phyloP scores from a whole-genome alignment of 2,329 filamentous ascomycete species.

The Zasmidium angulare region DNA sequence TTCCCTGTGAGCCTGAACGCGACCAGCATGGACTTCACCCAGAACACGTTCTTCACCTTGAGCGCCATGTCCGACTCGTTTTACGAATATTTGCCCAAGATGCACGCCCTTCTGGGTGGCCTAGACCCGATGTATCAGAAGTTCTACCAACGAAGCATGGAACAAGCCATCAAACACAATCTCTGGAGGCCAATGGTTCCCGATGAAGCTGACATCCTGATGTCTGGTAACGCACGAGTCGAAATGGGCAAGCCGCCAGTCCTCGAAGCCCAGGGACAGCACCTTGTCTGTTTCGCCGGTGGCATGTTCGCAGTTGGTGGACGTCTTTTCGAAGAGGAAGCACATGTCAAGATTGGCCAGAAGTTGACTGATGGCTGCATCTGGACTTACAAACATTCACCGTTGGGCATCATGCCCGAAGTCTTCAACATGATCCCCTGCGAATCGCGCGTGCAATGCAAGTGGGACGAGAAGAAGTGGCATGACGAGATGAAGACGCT shows the following conservation, averaged over 20 bases:
- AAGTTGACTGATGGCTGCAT: conserved; percentile 62
- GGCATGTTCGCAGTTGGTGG: conserved; percentile 63
- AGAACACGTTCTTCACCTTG: conserved; percentile 39
- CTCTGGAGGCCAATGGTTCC: conserved; percentile 53
- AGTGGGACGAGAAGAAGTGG: conserved; percentile 57
- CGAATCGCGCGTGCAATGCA: conserved; percentile 42
- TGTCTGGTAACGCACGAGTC: conserved; percentile 45
- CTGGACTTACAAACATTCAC: conserved; percentile 60
- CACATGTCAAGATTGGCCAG: conserved; percentile 56
- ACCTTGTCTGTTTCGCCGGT: conserved; percentile 61
- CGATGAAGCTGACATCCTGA: conserved; percentile 47
- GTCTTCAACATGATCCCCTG: conserved; percentile 56
- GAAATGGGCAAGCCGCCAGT: conserved; percentile 23
- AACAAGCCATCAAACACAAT: conserved; percentile 45
- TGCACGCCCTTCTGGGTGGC: conserved; percentile 49
- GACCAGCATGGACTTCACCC: conserved; percentile 40
- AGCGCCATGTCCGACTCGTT: conserved; percentile 38
- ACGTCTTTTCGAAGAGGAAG: conserved; percentile 53
- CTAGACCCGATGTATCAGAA: conserved; percentile 47
- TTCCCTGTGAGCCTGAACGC: conserved; percentile 49
- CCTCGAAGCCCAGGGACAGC: conserved; percentile 55
- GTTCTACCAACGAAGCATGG: conserved; percentile 56
- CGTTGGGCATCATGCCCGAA: conserved; percentile 63
- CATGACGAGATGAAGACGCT: conserved; percentile 39
- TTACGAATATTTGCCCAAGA: conserved; percentile 49